These are phyloP conservation scores for Noccaea caerulescens DNA, from an alignment of 345 rosid species.

Conservation along the genomic window DNA sequence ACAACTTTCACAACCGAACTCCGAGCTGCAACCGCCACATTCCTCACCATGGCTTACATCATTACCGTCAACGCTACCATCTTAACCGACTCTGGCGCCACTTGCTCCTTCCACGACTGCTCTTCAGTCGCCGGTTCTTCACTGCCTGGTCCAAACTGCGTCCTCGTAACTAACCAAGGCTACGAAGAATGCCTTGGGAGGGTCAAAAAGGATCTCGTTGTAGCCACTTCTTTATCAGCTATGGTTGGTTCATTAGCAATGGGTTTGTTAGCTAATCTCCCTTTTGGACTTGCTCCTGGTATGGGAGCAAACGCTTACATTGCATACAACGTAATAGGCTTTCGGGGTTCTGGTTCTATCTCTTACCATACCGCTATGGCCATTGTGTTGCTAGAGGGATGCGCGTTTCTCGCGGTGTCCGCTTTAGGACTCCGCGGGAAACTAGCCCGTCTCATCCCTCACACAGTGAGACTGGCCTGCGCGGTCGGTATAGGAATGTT, in stretches of 20 bases:
- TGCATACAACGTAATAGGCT: constrained; percentile 81
- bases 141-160: constrained; percentile 53
- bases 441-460: constrained; percentile 70
- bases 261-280: constrained; percentile 83
- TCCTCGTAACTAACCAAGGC: constrained; percentile 53
- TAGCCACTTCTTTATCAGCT: constrained; percentile 70
- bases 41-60: constrained; percentile 95
- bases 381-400: constrained; percentile 68
- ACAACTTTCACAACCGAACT: constrained; percentile 74
- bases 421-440: constrained; percentile 67
- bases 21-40: constrained; percentile 88
- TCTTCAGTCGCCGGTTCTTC: constrained; percentile 51
- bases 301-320: constrained; percentile 91
- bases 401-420: constrained; percentile 58
- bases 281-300: constrained; percentile 83
- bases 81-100: constrained; percentile 76
- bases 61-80: constrained; percentile 88
- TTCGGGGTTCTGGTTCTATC: constrained; percentile 77
- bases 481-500: constrained; percentile 84
- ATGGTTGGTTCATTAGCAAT: constrained; percentile 79
- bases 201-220: constrained; percentile 75
- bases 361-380: constrained; percentile 76
- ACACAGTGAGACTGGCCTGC: constrained; percentile 62
- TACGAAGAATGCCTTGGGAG: constrained; percentile 65
- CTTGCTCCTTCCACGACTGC: constrained; percentile 69